Conservation (phyloP, 495 filamentous ascomycete genomes). For the Tricharina praecox region DNA sequence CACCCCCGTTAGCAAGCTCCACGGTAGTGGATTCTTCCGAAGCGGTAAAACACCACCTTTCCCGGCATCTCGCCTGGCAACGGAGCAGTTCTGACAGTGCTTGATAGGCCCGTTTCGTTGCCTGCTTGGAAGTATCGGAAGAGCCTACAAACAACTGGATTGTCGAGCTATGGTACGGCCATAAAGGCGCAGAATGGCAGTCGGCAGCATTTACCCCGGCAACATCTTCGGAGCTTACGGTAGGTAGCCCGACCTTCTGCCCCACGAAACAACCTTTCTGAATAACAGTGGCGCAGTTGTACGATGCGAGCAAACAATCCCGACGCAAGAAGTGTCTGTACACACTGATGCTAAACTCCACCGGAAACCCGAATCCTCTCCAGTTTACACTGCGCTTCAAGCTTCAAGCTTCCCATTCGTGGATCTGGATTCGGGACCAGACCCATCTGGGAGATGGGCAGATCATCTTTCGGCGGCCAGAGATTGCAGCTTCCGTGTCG, state of each 20-base stretch:
- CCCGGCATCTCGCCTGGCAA: background rate
- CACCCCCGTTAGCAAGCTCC: conserved; percentile 16
- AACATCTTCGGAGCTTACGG: background rate
- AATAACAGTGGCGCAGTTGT: background rate
- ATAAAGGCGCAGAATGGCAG: conserved; percentile 11
- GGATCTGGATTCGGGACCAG: conserved; percentile 25
- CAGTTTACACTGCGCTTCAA: conserved; percentile 22
- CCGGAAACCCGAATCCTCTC: conserved; percentile 6
- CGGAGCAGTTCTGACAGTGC: background rate
- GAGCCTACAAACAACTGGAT: conserved; percentile 9
- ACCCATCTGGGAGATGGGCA: conserved; percentile 13
- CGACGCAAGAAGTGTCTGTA: conserved; percentile 10
- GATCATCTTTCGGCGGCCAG: conserved; percentile 10
- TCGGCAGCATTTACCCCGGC: conserved; percentile 12
- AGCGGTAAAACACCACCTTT: background rate
- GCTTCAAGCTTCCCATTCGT: background rate
- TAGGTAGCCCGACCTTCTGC: background rate
- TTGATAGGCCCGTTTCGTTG: conserved; percentile 15
- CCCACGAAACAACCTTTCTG: no score
- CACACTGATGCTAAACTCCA: conserved; percentile 8
- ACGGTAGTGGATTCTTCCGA: conserved; percentile 9
- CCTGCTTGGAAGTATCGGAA: conserved; percentile 12
- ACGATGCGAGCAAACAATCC: background rate
- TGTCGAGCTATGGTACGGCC: conserved; percentile 23
- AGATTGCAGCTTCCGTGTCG: background rate